phyloP scores from a whole-genome alignment of 768 basidiomycete genomes.

The Nidularia pulvinata region DNA sequence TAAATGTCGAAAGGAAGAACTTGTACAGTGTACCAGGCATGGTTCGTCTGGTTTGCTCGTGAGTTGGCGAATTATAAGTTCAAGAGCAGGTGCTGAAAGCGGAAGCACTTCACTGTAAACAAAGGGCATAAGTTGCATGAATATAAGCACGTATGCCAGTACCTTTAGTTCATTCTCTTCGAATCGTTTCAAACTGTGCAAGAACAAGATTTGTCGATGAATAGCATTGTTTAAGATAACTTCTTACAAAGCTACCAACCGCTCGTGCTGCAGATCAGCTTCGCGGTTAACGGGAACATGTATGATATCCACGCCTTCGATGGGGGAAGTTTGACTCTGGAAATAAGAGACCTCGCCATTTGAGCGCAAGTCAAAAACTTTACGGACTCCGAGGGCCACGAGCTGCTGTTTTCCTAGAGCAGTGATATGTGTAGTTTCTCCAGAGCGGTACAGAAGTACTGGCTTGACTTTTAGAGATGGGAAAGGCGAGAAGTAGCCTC shows the following conservation, averaged over 20 bases:
- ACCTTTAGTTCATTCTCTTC: constrained; percentile 17
- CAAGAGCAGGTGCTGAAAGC: constrained; percentile 24
- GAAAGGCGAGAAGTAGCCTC: constrained; percentile 14
- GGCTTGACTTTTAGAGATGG: constrained; percentile 18
- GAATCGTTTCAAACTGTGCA: constrained; percentile 22
- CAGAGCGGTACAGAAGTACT: constrained; percentile 33
- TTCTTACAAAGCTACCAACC: neutral
- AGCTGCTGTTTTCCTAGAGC: constrained; percentile 27
- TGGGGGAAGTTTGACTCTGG: constrained; percentile 19
- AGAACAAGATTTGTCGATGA: neutral
- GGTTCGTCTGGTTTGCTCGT: constrained; percentile 32
- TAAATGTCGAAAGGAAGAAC: constrained; percentile 14
- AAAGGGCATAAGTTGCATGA: too few relatives aligned
- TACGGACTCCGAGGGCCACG: constrained; percentile 26
- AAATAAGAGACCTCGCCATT: constrained; percentile 29
- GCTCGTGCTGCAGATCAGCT: neutral
- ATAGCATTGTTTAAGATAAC: too few relatives aligned
- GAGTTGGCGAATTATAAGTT: constrained; percentile 31
- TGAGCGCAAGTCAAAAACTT: constrained; percentile 38
- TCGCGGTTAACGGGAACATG: neutral
- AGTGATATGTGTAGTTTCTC: constrained; percentile 32
- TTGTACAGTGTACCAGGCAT: constrained; percentile 42
- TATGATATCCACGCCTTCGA: constrained; percentile 6
- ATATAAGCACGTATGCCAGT: too few relatives aligned
- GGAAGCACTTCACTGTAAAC: constrained; percentile 19